phyloP scores from a whole-genome alignment of 768 basidiomycete genomes.

The Naganishia randhawae region DNA sequence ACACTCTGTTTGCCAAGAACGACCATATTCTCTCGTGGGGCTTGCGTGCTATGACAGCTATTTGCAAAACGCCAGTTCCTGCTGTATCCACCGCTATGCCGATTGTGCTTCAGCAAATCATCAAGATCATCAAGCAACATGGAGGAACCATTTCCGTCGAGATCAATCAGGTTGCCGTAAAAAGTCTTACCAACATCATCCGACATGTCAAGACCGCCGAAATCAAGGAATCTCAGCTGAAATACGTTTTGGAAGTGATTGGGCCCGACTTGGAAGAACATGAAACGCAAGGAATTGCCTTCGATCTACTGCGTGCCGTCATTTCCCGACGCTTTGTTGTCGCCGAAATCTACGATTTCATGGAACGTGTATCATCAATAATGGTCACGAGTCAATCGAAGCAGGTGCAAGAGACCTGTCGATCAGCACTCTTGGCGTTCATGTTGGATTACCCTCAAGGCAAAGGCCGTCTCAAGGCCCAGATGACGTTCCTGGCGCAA shows the following conservation, averaged over 20 bases:
- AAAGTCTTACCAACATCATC: constrained; percentile 77
- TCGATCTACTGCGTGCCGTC: constrained; percentile 83
- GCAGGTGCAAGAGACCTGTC: constrained; percentile 85
- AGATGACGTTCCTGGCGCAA: constrained; percentile 85
- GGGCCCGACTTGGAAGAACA: constrained; percentile 87
- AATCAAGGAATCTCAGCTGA: constrained; percentile 82
- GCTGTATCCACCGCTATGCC: constrained; percentile 70
- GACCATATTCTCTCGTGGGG: constrained; percentile 70
- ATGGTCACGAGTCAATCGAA: constrained; percentile 90
- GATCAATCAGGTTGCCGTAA: constrained; percentile 79
- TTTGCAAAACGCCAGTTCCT: constrained; percentile 78
- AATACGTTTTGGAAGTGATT: constrained; percentile 78
- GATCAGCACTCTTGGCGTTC: constrained; percentile 85
- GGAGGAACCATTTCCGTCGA: constrained; percentile 82
- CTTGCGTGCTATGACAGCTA: constrained; percentile 72
- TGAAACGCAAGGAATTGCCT: constrained; percentile 75
- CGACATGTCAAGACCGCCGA: constrained; percentile 78
- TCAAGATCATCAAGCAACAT: constrained; percentile 72
- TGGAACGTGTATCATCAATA: constrained; percentile 85
- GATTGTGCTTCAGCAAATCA: constrained; percentile 75
- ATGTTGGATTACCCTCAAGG: constrained; percentile 96
- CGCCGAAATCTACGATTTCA: constrained; percentile 93
- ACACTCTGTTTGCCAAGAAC: constrained; percentile 80
- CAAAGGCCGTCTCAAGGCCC: constrained; percentile 76
- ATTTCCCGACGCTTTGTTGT: constrained; percentile 86